Percentiles rank a stretch among this genome's conserved stretches.
Conservation (phyloP, 2,329 filamentous ascomycete species). For the Eurotiales sp. region DNA sequence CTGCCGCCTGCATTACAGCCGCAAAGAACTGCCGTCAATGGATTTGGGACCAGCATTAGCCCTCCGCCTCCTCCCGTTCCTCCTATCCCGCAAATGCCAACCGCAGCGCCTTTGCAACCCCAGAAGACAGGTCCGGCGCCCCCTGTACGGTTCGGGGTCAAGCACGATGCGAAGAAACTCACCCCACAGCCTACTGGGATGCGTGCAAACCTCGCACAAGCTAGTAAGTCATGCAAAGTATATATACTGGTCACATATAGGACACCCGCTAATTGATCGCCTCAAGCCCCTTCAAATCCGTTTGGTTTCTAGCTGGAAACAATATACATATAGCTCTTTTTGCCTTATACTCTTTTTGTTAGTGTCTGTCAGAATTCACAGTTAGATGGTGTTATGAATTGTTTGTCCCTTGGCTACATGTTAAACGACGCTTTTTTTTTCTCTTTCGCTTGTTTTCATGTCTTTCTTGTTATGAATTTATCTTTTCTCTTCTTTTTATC, state of each 20-base stretch:
- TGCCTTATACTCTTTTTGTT: slow-evolving; percentile 6
- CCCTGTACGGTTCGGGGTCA: slow-evolving; percentile 82
- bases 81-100: slow-evolving; percentile 56
- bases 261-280: slow-evolving; percentile 15
- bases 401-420: slow-evolving; percentile 1
- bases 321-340: slow-evolving; percentile 7
- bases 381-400: slow-evolving; percentile 12
- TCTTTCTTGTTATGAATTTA: slow-evolving; percentile 7
- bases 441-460: not conserved
- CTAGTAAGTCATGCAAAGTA: slow-evolving; percentile 64
- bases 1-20: slow-evolving; percentile 40
- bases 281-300: slow-evolving; percentile 64
- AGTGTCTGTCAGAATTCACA: not conserved
- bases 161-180: slow-evolving; percentile 68
- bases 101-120: slow-evolving; percentile 62
- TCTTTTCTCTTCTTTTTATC: slow-evolving; percentile 1
- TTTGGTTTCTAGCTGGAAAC: slow-evolving; percentile 57
- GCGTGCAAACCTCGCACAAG: slow-evolving; percentile 86
- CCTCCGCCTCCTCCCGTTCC: slow-evolving; percentile 51
- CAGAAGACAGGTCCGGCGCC: slow-evolving; percentile 85
- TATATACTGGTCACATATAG: slow-evolving; percentile 13
- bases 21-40: slow-evolving; percentile 50
- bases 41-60: slow-evolving; percentile 46
- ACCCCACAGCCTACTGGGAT: slow-evolving; percentile 81
- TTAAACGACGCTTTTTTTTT: slow-evolving; percentile 2